A percentile compares a stretch with the other conserved stretches of the same genome.
Conservation (phyloP, 345 rosid genomes). For the Syzygium jambos region DNA sequence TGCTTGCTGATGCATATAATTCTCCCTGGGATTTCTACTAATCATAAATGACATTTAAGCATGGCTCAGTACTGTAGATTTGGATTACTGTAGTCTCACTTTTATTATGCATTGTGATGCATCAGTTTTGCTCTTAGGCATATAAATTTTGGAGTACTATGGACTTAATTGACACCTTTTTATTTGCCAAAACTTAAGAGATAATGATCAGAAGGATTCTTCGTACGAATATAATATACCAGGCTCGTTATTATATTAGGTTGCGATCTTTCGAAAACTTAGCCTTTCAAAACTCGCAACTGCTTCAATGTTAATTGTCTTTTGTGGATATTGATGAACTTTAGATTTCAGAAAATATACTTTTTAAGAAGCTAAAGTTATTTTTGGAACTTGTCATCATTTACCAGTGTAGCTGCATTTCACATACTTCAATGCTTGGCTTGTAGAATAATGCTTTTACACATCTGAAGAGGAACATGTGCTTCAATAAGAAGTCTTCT, state of each 20-base stretch:
- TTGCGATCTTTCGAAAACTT: background rate
- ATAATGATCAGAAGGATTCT: background rate
- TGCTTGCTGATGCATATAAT: background rate
- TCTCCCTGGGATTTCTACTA: background rate
- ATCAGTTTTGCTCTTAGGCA: background rate
- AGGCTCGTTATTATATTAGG: background rate
- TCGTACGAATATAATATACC: background rate
- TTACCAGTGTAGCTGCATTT: background rate
- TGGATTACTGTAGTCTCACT: background rate
- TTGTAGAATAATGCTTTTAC: background rate
- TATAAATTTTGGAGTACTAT: background rate
- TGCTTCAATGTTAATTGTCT: background rate
- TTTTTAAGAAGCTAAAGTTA: background rate
- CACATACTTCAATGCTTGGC: background rate
- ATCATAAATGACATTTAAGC: background rate
- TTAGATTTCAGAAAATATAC: background rate
- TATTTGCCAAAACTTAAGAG: background rate
- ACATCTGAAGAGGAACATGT: background rate
- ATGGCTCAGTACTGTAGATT: background rate
- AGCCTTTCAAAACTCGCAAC: background rate
- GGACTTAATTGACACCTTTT: background rate
- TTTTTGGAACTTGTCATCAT: background rate
- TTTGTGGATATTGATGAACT: background rate
- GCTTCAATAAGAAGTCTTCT: background rate
- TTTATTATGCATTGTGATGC: background rate